Percentiles rank a stretch among this genome's conserved stretches.
Evolutionary conservation across 257 asterid species (phyloP).

Genomic region (Jaltomata sinuosa): DNA sequence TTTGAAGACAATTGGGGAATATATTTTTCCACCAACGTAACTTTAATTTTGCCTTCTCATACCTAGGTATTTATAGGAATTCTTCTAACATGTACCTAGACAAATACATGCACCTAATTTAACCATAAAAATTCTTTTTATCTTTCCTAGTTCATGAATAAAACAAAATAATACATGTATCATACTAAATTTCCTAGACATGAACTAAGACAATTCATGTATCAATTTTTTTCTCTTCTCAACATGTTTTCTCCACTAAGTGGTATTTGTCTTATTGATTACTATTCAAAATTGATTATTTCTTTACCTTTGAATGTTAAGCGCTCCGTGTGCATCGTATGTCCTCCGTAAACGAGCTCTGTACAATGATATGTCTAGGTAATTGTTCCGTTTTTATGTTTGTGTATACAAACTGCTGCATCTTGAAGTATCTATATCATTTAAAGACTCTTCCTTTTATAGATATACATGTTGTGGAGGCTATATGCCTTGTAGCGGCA

Average conservation of each 20-base stretch:
- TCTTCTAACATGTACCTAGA: no score
- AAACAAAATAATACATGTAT: background rate
- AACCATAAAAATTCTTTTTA: background rate
- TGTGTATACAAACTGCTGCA: background rate
- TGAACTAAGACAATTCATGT: background rate
- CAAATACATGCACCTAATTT: no score
- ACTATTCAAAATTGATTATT: background rate
- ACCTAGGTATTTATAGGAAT: no score
- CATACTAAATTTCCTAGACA: background rate
- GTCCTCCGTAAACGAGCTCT: conserved; percentile 35
- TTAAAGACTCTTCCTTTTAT: background rate
- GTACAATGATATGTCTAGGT: conserved; percentile 33
- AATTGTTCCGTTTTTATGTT: background rate
- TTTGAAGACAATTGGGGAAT: no score
- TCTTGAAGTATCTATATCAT: background rate
- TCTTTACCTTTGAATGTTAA: background rate
- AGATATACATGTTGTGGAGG: conserved; percentile 38
- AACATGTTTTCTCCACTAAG: background rate
- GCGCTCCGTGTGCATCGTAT: conserved; percentile 36
- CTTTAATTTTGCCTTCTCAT: no score
- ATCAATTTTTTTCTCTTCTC: background rate
- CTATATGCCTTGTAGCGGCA: conserved; percentile 37
- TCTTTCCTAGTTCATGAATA: background rate
- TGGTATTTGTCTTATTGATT: background rate
- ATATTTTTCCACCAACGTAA: no score